phyloP scores from a whole-genome alignment of 2,329 filamentous ascomycete species.

The Triangularia setosa region DNA sequence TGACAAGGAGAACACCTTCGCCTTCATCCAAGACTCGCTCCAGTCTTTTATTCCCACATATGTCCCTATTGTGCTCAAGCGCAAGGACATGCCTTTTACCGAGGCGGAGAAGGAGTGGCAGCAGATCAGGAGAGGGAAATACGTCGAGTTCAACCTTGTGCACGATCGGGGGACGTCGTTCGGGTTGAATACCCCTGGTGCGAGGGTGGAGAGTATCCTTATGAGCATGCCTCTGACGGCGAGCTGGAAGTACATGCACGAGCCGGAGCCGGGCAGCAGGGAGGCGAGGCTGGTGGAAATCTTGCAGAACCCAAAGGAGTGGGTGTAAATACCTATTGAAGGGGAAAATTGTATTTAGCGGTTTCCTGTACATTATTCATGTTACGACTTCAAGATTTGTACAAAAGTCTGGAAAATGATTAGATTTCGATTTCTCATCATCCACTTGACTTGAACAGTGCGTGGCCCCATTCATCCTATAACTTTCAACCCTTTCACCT shows the following conservation, averaged over 20 bases:
- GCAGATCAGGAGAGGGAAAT: slow-evolving; percentile 87
- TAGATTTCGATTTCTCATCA: not conserved
- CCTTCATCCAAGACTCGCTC: slow-evolving; percentile 81
- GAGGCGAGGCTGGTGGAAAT: slow-evolving; percentile 80
- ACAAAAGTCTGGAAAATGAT: not conserved
- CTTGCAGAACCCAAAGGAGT: slow-evolving; percentile 60
- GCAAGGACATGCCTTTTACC: slow-evolving; percentile 89
- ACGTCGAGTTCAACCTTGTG: slow-evolving; percentile 97
- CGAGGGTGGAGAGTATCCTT: slow-evolving; percentile 90
- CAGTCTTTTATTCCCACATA: slow-evolving; percentile 88
- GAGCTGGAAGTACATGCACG: slow-evolving; percentile 94
- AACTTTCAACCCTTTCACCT: not conserved
- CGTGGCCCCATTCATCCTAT: not conserved
- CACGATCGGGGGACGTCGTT: slow-evolving; percentile 95
- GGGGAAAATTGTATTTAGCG: not conserved
- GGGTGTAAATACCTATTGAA: slow-evolving; percentile 45
- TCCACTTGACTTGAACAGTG: not conserved
- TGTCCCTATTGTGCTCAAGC: slow-evolving; percentile 77
- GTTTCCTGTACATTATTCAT: slow-evolving; percentile 3
- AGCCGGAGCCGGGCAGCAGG: slow-evolving; percentile 67
- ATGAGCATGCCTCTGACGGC: slow-evolving; percentile 96
- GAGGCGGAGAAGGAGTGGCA: slow-evolving; percentile 92
- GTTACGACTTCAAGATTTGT: not conserved
- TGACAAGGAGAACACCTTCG: slow-evolving; percentile 83
- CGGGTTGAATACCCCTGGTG: slow-evolving; percentile 86